Percentiles rank a stretch among this genome's conserved stretches.
Evolutionary conservation across 495 filamentous ascomycete species (phyloP).

Genomic region (Glutinoglossum americanum): DNA sequence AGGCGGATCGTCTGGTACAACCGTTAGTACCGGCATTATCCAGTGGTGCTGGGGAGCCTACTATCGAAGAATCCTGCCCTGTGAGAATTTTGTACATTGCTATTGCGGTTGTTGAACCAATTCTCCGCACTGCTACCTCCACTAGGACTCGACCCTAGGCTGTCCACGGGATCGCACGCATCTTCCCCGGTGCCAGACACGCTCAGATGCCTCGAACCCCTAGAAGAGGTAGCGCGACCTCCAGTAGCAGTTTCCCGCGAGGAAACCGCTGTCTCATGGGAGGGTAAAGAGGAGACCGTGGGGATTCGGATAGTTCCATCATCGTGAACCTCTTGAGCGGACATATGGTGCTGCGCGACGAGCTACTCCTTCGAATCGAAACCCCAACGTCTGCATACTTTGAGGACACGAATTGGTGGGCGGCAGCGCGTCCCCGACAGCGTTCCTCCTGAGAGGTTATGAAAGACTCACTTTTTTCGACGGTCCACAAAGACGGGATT

Average conservation of each 20-base stretch:
- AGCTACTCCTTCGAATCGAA: neutral
- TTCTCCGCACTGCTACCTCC: slow-evolving; percentile 7
- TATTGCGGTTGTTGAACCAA: slow-evolving; percentile 16
- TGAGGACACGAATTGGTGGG: neutral
- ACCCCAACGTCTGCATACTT: neutral
- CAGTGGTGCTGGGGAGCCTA: neutral
- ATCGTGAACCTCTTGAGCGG: neutral
- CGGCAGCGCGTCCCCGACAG: neutral
- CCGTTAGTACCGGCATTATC: neutral
- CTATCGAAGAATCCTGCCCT: slow-evolving; percentile 9
- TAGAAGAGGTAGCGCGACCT: neutral
- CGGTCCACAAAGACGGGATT: too few species aligned
- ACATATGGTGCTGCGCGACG: neutral
- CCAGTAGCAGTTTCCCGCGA: neutral
- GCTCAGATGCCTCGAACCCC: too few species aligned
- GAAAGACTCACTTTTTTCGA: too few species aligned
- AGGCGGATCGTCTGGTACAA: slow-evolving; percentile 26
- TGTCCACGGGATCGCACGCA: neutral
- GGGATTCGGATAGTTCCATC: neutral
- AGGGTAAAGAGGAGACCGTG: neutral
- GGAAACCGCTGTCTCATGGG: too few species aligned
- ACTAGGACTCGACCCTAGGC: neutral
- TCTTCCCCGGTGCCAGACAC: too few species aligned
- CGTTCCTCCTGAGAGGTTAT: neutral
- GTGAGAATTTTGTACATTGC: slow-evolving; percentile 7